Percentiles rank a stretch among this genome's conserved stretches.
These are phyloP conservation scores for Talaromyces atroroseus DNA, from an alignment of 2,329 filamentous ascomycete genomes.

Conservation along the genomic window DNA sequence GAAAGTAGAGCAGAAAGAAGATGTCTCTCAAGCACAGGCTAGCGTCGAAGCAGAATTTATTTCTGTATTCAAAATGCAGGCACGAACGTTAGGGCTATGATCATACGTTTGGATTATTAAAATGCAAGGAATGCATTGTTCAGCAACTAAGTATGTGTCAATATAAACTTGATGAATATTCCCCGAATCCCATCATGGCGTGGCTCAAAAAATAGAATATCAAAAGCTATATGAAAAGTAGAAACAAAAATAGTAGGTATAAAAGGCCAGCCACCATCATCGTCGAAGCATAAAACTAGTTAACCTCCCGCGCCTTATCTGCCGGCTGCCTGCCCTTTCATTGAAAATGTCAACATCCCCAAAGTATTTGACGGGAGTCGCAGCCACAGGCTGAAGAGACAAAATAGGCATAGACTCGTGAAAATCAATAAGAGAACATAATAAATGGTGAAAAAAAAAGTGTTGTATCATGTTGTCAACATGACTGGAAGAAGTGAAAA, in stretches of 20 bases:
- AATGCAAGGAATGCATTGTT: neutral
- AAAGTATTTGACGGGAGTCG: slow-evolving; percentile 5
- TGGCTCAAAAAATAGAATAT: slow-evolving; percentile 8
- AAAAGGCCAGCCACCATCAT: slow-evolving; percentile 12
- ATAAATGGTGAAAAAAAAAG: slow-evolving; percentile 10
- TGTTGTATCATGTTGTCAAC: slow-evolving; percentile 4
- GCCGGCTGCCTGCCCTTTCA: slow-evolving; percentile 3
- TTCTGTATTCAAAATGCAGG: no score
- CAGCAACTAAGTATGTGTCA: neutral
- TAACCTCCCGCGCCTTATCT: slow-evolving; percentile 13
- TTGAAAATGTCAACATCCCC: slow-evolving; percentile 7
- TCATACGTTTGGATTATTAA: neutral
- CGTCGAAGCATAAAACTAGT: slow-evolving; percentile 1
- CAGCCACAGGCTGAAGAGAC: slow-evolving; percentile 18
- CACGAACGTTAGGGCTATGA: neutral
- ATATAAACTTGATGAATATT: neutral
- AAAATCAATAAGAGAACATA: slow-evolving; percentile 18
- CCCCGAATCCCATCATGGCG: slow-evolving; percentile 9
- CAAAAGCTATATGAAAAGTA: neutral
- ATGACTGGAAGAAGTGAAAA: slow-evolving; percentile 17
- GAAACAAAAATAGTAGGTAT: slow-evolving; percentile 4
- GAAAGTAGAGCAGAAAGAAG: no score
- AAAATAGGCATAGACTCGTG: slow-evolving; percentile 30
- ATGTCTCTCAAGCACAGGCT: no score
- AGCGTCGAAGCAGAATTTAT: no score